Conservation (phyloP, 176 grass and related monocot species). For the Secale cereale region DNA sequence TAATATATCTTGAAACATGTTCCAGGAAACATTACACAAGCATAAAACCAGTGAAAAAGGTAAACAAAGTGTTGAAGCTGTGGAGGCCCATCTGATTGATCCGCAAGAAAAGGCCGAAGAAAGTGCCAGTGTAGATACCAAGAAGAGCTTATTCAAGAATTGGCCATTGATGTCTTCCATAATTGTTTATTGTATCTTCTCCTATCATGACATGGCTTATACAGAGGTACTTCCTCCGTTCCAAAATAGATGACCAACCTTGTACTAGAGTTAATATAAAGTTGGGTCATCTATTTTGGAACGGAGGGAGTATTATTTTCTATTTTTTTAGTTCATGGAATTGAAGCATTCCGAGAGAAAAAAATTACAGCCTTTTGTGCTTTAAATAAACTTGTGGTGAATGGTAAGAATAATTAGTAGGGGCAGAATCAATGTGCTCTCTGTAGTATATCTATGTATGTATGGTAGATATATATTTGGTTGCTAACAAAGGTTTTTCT, state of each 20-base stretch:
- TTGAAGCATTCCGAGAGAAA: not conserved
- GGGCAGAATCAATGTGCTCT: not conserved
- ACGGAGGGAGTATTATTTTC: too few relatives aligned
- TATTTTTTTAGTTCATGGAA: not conserved
- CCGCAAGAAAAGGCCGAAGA: constrained; percentile 34
- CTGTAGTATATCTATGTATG: too few relatives aligned
- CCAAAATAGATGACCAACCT: too few relatives aligned
- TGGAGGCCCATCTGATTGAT: constrained; percentile 51
- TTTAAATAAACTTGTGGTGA: not conserved
- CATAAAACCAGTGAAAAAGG: constrained; percentile 37
- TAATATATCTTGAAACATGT: constrained; percentile 9
- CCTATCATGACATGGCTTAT: constrained; percentile 93
- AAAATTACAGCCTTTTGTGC: not conserved
- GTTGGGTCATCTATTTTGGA: too few relatives aligned
- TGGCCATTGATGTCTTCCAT: constrained; percentile 98
- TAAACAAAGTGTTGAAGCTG: constrained; percentile 37
- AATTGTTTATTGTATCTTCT: constrained; percentile 79
- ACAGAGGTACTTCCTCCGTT: too few relatives aligned
- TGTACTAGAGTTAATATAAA: too few relatives aligned
- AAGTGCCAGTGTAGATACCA: constrained; percentile 20
- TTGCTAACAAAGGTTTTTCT: too few relatives aligned
- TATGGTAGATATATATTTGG: too few relatives aligned
- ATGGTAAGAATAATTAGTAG: not conserved
- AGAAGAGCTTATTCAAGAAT: constrained; percentile 82
- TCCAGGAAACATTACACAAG: constrained; percentile 83